These are phyloP conservation scores for Biscogniauxia mediterranea DNA, from an alignment of 2,329 filamentous ascomycete species.

Conservation along the genomic window DNA sequence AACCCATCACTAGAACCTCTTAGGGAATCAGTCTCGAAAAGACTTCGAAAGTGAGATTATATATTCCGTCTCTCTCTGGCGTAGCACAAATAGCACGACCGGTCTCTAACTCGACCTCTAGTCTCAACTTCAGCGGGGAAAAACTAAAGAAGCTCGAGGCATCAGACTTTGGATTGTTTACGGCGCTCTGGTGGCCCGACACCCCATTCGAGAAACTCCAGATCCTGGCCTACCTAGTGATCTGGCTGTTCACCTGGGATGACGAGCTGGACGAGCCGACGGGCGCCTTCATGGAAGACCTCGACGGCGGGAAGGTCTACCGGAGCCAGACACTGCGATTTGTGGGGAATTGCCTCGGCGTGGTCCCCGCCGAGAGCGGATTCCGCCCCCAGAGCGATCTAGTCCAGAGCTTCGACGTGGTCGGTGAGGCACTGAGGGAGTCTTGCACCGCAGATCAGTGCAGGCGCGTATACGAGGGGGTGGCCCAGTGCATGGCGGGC, in stretches of 20 bases:
- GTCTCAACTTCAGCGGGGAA: slow-evolving; percentile 7
- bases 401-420: slow-evolving; percentile 20
- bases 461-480: slow-evolving; percentile 19
- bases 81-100: too few species aligned
- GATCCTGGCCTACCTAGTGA: slow-evolving; percentile 19
- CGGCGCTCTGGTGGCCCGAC: slow-evolving; percentile 26
- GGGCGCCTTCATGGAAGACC: slow-evolving; percentile 17
- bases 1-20: too few species aligned
- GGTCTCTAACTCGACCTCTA: neutral
- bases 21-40: too few species aligned
- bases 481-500: slow-evolving; percentile 19
- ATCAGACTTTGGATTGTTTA: slow-evolving; percentile 23
- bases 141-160: slow-evolving; percentile 17
- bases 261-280: slow-evolving; percentile 24
- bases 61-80: too few species aligned
- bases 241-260: slow-evolving; percentile 30
- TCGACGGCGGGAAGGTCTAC: slow-evolving; percentile 16
- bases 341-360: slow-evolving; percentile 7
- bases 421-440: slow-evolving; percentile 17
- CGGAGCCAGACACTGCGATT: slow-evolving; percentile 15
- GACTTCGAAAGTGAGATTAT: too few species aligned
- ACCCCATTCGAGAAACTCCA: slow-evolving; percentile 16
- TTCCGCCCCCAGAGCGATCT: slow-evolving; percentile 8
- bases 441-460: slow-evolving; percentile 16
- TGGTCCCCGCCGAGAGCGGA: neutral